Conservation (phyloP, 768 basidiomycete species). For the Amanita jacksonii region DNA sequence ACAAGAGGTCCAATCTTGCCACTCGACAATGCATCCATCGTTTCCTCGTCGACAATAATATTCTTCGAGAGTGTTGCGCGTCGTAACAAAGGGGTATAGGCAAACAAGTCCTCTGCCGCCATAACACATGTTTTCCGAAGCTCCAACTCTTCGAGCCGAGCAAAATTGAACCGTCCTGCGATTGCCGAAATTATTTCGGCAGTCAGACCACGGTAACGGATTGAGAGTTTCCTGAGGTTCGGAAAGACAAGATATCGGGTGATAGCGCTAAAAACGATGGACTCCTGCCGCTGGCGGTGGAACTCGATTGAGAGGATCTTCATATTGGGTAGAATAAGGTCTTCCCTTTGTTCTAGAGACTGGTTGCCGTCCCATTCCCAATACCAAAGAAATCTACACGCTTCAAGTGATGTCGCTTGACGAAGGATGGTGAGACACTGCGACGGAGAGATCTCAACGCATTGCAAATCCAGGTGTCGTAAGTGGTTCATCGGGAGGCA, state of each 20-base stretch:
- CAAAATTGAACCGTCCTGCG: neutral
- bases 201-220: neutral
- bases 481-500: neutral
- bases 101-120: neutral
- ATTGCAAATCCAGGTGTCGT: conserved; percentile 1
- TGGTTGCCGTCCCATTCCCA: neutral
- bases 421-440: neutral
- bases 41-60: neutral
- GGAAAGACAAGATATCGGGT: neutral
- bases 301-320: neutral
- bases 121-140: neutral
- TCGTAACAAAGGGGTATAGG: neutral
- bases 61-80: neutral
- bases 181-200: neutral
- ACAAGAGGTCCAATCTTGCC: neutral
- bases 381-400: no score
- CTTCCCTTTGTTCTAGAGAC: neutral
- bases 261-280: neutral
- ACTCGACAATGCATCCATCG: neutral
- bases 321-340: conserved; percentile 1
- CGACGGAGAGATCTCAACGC: neutral
- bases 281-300: neutral
- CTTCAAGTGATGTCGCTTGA: no score
- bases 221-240: neutral
- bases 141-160: conserved; percentile 3